phyloP scores from a whole-genome alignment of 75 land plant species.

The Picea sitchensis region DNA sequence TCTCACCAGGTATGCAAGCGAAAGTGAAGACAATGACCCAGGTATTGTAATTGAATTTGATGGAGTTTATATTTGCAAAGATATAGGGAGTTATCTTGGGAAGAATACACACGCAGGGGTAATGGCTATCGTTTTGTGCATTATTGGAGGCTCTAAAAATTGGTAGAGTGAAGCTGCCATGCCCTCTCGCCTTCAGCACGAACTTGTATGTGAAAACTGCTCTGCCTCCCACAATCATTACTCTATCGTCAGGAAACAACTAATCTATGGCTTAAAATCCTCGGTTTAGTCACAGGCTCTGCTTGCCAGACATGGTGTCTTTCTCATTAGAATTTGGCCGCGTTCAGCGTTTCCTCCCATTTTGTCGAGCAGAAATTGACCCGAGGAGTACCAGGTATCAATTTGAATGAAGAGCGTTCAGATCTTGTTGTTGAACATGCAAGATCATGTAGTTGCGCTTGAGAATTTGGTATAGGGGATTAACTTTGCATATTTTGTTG shows the following conservation, averaged over 20 bases:
- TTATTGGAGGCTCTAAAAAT: too few relatives aligned
- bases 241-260: constrained; percentile 36
- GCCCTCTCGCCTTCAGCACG: constrained; percentile 36
- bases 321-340: constrained; percentile 15
- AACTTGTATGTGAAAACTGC: constrained; percentile 29
- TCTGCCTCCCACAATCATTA: constrained; percentile 37
- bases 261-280: constrained; percentile 16
- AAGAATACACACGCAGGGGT: constrained; percentile 28
- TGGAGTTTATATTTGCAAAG: constrained; percentile 43
- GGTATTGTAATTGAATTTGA: constrained; percentile 30
- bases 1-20: constrained; percentile 27
- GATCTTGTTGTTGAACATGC: constrained; percentile 24
- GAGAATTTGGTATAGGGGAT: not conserved
- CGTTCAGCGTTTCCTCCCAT: constrained; percentile 41
- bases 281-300: constrained; percentile 29
- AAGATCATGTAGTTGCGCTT: constrained; percentile 18
- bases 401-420: constrained; percentile 32
- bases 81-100: constrained; percentile 25
- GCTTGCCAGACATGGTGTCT: constrained; percentile 18
- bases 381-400: constrained; percentile 57
- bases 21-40: constrained; percentile 16
- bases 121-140: constrained; percentile 22
- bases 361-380: constrained; percentile 28
- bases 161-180: too few relatives aligned
- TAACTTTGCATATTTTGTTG: not conserved